Base-by-base conservation (phyloP, 192 early-diverging fungal species). In the Chytriomyces confervae region DNA sequence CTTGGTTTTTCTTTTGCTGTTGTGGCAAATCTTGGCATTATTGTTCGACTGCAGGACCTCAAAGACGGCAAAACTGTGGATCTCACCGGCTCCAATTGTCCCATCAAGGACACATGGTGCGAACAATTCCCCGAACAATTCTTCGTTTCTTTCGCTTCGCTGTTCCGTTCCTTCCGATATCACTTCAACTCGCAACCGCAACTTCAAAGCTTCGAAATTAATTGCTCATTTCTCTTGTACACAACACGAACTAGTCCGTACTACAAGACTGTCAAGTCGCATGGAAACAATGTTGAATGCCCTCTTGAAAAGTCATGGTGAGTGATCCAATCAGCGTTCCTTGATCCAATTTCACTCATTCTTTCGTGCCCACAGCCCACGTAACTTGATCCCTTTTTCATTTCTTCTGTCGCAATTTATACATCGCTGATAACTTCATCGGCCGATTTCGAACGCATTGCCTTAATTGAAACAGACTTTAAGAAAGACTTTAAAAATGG, bases 401-500 rank as follows among this genome's bases (percentile, higher is more conserved):
- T 20, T 44, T 45, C 13, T 68, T 20, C 6, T 7, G 8, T 5
- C 8, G 47, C 8, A 5, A 45, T 68, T 68, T 5, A 47, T 43
- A 0, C 62, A 36, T 36, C 36, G 36, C 36, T 36, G 36, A 36
- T 36, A 36, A 36, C 36, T 36, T 36, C 36, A 1, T 36, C 36
- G 36, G 36, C 36, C 36, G 36, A 1, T 36, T 13, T n/a, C 3
- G 53, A 57, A 65, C 36, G 11, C 36, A 29, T 65, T 65, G 1
- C 5, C 63, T 50, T 5, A 50, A 20, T 48, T 36, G 9, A 47
- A 16, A 44, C 36, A 72, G 69, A 72, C 36, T 72, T 72, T 49
- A 50, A 72, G 24, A 72, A 72, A 57, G 69, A 72, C 57, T 72
- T 72, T 72, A 20, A 72, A 49, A 51, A 72, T 16, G 69, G 69